phyloP scores from a whole-genome alignment of 768 basidiomycete genomes.

The Rhizopogon roseolus region DNA sequence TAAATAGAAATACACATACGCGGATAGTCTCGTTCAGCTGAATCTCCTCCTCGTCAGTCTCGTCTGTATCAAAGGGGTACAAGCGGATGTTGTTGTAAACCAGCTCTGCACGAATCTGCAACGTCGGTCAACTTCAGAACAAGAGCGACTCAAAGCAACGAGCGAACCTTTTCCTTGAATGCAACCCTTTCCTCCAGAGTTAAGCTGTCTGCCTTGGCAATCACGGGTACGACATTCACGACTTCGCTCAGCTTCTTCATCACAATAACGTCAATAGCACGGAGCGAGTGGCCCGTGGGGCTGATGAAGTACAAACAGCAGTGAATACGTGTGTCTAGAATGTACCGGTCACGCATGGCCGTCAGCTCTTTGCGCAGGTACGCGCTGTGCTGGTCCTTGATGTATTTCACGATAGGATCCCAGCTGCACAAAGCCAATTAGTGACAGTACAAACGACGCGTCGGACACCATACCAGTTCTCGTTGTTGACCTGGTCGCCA shows the following conservation, averaged over 20 bases:
- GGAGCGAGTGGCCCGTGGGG: slow-evolving; percentile 95
- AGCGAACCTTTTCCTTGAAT: slow-evolving; percentile 85
- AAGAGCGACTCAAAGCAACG: not conserved
- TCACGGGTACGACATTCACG: slow-evolving; percentile 99
- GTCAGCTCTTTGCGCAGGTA: slow-evolving; percentile 99
- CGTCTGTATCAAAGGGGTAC: slow-evolving; percentile 97
- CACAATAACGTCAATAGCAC: slow-evolving; percentile 95
- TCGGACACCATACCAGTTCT: slow-evolving; percentile 71
- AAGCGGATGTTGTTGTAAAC: slow-evolving; percentile 88
- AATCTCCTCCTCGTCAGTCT: slow-evolving; percentile 89
- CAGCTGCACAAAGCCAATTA: slow-evolving; percentile 51
- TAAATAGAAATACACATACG: slow-evolving; percentile 40
- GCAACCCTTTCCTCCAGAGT: slow-evolving; percentile 87
- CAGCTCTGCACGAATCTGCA: slow-evolving; percentile 88
- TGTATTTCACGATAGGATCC: slow-evolving; percentile 99
- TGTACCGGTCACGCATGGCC: slow-evolving; percentile 97
- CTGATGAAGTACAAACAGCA: slow-evolving; percentile 98
- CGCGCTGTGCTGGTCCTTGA: slow-evolving; percentile 98
- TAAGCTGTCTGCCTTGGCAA: slow-evolving; percentile 94
- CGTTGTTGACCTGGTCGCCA: slow-evolving; percentile 98
- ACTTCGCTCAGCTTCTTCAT: slow-evolving; percentile 99
- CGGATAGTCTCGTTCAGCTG: slow-evolving; percentile 87
- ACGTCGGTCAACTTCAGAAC: slow-evolving; percentile 7
- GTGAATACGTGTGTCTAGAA: slow-evolving; percentile 97
- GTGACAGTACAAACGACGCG: not conserved